Evolutionary conservation across 1,284 basidiomycete species (phyloP).

Genomic region (Heimioporus punctisporus): DNA sequence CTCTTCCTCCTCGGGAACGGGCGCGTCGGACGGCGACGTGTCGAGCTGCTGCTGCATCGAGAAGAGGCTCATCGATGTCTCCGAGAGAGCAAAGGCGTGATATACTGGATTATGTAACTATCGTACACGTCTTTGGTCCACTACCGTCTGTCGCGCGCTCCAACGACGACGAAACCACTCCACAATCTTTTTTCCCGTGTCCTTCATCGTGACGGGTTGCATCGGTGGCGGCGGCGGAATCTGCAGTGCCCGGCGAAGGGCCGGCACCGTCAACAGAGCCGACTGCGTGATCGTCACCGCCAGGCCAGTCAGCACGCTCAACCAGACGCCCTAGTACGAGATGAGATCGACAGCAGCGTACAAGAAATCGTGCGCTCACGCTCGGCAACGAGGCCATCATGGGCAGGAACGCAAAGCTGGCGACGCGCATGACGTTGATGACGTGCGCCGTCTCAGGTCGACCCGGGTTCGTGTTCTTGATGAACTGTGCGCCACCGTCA

Average conservation of each 20-base stretch:
- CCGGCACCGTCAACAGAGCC: constrained; percentile 22
- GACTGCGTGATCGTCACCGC: constrained; percentile 22
- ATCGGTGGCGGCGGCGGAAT: constrained; percentile 14
- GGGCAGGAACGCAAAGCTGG: constrained; percentile 60
- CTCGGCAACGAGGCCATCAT: constrained; percentile 65
- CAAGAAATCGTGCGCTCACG: constrained; percentile 39
- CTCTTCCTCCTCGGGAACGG: constrained; percentile 77
- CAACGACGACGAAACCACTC: constrained; percentile 19
- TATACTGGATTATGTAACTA: background rate
- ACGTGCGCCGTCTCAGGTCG: constrained; percentile 63
- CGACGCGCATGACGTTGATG: constrained; percentile 71
- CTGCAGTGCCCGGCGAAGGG: constrained; percentile 25
- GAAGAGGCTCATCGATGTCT: constrained; percentile 25
- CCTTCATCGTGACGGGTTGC: constrained; percentile 29
- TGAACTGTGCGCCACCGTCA: constrained; percentile 40
- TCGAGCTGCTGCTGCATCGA: constrained; percentile 21
- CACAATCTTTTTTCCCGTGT: constrained; percentile 24
- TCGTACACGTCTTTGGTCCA: no score
- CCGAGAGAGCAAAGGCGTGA: no score
- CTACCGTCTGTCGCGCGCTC: no score
- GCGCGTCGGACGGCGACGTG: constrained; percentile 28
- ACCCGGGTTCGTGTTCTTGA: constrained; percentile 58
- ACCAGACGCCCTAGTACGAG: constrained; percentile 32
- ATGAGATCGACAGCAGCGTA: background rate
- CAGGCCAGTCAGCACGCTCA: constrained; percentile 31